These are phyloP conservation scores for Ceratobasidium theobromae DNA, from an alignment of 1,284 basidiomycete species.

Conservation along the genomic window DNA sequence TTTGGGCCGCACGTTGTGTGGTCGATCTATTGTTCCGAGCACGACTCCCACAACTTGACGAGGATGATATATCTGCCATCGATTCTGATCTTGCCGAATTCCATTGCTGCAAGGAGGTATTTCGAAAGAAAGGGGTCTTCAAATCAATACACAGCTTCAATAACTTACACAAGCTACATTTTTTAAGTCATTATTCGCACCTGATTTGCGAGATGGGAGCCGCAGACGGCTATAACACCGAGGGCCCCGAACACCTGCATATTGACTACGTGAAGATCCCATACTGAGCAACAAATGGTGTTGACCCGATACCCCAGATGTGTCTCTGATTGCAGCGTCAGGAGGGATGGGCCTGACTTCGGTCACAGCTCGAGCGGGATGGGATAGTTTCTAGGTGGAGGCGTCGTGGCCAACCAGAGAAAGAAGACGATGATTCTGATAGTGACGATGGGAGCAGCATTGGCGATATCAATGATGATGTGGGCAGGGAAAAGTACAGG, in stretches of 20 bases:
- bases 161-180: conserved; percentile 22
- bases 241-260: conserved; percentile 28
- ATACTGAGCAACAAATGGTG: conserved; percentile 17
- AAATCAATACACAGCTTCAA: background rate
- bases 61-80: conserved; percentile 25
- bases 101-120: background rate
- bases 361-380: background rate
- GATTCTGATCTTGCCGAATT: conserved; percentile 12
- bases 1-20: conserved; percentile 37
- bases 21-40: conserved; percentile 45
- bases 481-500: too few relatives aligned
- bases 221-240: conserved; percentile 28
- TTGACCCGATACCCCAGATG: conserved; percentile 13
- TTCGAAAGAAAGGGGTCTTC: too few relatives aligned
- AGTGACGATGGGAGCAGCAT: too few relatives aligned
- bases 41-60: conserved; percentile 2
- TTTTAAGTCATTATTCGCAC: conserved; percentile 25
- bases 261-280: conserved; percentile 29
- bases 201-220: conserved; percentile 20
- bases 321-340: background rate
- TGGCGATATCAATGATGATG: background rate
- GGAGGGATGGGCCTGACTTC: background rate
- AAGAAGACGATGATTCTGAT: background rate
- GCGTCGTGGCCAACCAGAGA: background rate
- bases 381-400: background rate